These are phyloP conservation scores for Ziziphus jujuba DNA, from an alignment of 306 rosid genomes.

Conservation along the genomic window DNA sequence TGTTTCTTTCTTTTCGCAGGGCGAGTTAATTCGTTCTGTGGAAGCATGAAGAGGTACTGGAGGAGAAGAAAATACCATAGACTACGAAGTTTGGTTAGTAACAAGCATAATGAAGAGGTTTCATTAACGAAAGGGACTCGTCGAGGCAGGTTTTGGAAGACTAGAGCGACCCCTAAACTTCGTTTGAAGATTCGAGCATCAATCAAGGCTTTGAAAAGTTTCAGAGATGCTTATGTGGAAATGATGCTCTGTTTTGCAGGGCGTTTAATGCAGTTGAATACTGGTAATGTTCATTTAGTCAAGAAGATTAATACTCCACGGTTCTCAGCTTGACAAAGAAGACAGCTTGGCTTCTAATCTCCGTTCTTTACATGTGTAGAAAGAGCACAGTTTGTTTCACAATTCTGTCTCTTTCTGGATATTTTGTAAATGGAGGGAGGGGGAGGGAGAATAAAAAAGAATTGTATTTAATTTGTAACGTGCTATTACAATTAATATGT, in stretches of 20 bases:
- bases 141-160: slow-evolving; percentile 12
- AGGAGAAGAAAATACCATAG: slow-evolving; percentile 37
- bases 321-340: slow-evolving; percentile 9
- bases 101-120: slow-evolving; percentile 5
- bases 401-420: background rate
- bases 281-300: slow-evolving; percentile 32
- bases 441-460: too few relatives aligned
- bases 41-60: slow-evolving; percentile 35
- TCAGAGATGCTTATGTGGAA: slow-evolving; percentile 55
- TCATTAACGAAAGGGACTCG: background rate
- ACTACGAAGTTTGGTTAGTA: slow-evolving; percentile 31
- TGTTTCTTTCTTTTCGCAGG: background rate
- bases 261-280: slow-evolving; percentile 40
- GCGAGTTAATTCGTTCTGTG: slow-evolving; percentile 21
- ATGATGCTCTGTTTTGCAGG: slow-evolving; percentile 57
- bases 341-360: background rate
- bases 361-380: too few relatives aligned
- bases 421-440: too few relatives aligned
- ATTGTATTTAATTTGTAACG: too few relatives aligned
- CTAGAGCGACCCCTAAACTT: slow-evolving; percentile 22
- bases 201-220: slow-evolving; percentile 25
- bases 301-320: slow-evolving; percentile 28
- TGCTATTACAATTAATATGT: too few relatives aligned
- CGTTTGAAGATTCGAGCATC: slow-evolving; percentile 33
- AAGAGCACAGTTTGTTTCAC: too few relatives aligned